phyloP scores from a whole-genome alignment of 805 yeast genomes.

The Zygoascus biomembranicola region DNA sequence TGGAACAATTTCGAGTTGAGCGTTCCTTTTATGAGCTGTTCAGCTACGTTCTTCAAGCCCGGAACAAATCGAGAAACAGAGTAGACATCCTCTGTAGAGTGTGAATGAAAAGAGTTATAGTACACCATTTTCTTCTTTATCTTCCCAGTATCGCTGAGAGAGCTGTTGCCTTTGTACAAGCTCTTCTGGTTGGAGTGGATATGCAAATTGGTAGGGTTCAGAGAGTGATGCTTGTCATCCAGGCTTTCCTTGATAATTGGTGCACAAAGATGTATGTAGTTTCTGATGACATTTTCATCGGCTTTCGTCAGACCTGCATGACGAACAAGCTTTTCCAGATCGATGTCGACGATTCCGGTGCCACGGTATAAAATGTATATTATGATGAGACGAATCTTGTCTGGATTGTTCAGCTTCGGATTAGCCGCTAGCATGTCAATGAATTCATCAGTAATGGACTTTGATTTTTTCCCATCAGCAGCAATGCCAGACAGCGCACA shows the following conservation, averaged over 20 bases:
- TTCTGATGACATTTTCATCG: slow-evolving; percentile 45
- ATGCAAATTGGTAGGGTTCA: not conserved
- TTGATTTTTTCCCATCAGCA: slow-evolving; percentile 53
- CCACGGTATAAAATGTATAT: slow-evolving; percentile 75
- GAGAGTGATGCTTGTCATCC: slow-evolving; percentile 13
- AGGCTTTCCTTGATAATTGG: slow-evolving; percentile 40
- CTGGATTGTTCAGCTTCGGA: slow-evolving; percentile 44
- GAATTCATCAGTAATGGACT: slow-evolving; percentile 52
- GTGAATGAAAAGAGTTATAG: slow-evolving; percentile 3
- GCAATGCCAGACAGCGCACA: slow-evolving; percentile 59
- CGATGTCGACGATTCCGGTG: slow-evolving; percentile 62
- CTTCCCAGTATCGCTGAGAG: not conserved
- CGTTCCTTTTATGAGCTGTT: slow-evolving; percentile 38
- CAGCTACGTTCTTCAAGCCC: slow-evolving; percentile 52
- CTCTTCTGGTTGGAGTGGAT: not conserved
- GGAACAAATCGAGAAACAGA: slow-evolving; percentile 56
- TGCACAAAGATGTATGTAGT: slow-evolving; percentile 52
- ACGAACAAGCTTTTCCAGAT: slow-evolving; percentile 57
- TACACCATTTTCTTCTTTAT: not conserved
- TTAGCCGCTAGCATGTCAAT: slow-evolving; percentile 43
- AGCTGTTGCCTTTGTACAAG: not conserved
- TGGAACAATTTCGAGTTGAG: slow-evolving; percentile 60
- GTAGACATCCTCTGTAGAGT: slow-evolving; percentile 23
- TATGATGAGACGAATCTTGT: slow-evolving; percentile 66
- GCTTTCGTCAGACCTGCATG: slow-evolving; percentile 40